phyloP scores from a whole-genome alignment of 2,329 filamentous ascomycete species.

The Aspergillus arachidicola region DNA sequence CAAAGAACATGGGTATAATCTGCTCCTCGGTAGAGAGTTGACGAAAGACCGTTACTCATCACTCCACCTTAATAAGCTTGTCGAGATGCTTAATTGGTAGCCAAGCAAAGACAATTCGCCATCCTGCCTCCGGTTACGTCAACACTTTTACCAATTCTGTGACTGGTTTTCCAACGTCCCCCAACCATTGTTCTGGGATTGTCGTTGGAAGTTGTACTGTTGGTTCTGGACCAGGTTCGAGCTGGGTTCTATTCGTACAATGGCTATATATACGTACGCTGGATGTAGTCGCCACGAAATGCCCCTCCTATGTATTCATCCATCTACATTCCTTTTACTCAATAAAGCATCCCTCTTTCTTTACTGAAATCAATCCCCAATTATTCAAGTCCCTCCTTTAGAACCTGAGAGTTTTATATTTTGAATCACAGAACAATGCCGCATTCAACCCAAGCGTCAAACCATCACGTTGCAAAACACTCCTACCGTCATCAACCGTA shows the following conservation, averaged over 20 bases:
- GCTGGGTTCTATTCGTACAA: no score
- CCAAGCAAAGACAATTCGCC: slow-evolving; percentile 1
- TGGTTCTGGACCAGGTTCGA: no score
- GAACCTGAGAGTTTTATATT: not conserved
- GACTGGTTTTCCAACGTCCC: no score
- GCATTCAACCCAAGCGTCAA: not conserved
- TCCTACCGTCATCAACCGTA: not conserved
- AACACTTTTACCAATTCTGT: not conserved
- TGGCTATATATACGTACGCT: no score
- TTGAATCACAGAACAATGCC: not conserved
- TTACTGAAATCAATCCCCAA: no score
- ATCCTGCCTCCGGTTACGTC: not conserved
- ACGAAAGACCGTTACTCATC: not conserved
- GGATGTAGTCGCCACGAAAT: no score
- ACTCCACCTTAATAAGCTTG: slow-evolving; percentile 5
- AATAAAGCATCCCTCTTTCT: no score
- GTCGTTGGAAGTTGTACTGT: no score
- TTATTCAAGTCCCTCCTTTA: not conserved
- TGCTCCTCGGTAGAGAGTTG: no score
- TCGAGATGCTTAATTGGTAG: not conserved
- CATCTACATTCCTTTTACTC: no score
- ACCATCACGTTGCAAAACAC: not conserved
- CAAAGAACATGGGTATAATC: no score
- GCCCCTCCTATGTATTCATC: no score
- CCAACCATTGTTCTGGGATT: not conserved